Percentiles rank a stretch among this genome's conserved stretches.
phyloP scores from a whole-genome alignment of 2,329 filamentous ascomycete species.

The Colletotrichum chrysophilum region DNA sequence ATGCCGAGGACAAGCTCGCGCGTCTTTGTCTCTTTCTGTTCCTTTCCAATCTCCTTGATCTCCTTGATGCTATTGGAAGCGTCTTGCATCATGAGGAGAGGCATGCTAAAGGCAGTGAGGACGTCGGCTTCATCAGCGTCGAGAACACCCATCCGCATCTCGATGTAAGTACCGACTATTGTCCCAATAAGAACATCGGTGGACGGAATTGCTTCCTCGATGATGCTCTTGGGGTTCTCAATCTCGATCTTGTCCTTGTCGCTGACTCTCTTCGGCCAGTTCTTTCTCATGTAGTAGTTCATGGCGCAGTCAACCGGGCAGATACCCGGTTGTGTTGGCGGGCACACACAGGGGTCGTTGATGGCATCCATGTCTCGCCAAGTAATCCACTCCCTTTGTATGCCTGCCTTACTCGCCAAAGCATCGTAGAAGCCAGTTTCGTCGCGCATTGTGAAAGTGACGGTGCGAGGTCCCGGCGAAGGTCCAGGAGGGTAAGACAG shows the following conservation, averaged over 20 bases:
- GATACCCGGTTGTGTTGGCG: neutral
- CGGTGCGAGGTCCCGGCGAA: neutral
- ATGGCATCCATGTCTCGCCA: neutral
- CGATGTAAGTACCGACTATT: neutral
- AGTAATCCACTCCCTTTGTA: neutral
- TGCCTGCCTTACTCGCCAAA: neutral
- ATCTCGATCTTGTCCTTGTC: neutral
- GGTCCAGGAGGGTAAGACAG: neutral
- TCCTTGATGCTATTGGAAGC: constrained; percentile 30
- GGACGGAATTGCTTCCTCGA: neutral
- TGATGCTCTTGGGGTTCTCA: neutral
- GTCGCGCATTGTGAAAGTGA: neutral
- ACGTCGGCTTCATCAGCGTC: neutral
- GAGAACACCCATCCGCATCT: neutral
- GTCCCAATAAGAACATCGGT: neutral
- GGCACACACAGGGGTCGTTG: neutral
- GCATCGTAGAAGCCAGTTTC: neutral
- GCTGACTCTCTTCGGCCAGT: neutral
- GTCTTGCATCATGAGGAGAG: constrained; percentile 29
- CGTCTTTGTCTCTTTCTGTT: constrained; percentile 24
- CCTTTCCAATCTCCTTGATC: constrained; percentile 28
- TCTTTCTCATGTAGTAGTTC: neutral
- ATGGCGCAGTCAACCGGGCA: neutral
- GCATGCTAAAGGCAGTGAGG: constrained; percentile 15
- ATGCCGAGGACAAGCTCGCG: constrained; percentile 31